Evolutionary conservation across 2,329 filamentous ascomycete genomes (phyloP).

Genomic region (Sporothrix schenckii): DNA sequence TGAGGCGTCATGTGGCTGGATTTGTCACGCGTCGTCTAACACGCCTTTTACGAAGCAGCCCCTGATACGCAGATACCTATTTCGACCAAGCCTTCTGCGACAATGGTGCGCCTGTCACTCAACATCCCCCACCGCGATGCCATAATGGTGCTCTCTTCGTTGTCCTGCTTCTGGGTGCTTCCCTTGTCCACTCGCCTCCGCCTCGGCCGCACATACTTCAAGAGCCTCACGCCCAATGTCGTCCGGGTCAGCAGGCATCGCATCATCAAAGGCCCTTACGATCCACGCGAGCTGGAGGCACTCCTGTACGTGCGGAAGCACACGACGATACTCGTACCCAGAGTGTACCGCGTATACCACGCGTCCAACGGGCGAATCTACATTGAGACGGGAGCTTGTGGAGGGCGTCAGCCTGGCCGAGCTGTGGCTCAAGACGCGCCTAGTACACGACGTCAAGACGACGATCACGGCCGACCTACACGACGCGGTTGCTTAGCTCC

Average conservation of each 20-base stretch:
- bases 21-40: too few species aligned
- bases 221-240: constrained; percentile 18
- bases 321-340: constrained; percentile 23
- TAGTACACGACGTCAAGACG: constrained; percentile 9
- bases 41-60: too few species aligned
- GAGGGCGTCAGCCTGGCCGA: constrained; percentile 20
- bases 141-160: constrained; percentile 5
- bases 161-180: constrained; percentile 17
- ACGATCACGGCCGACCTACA: constrained; percentile 27
- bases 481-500: constrained; percentile 17
- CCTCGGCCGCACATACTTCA: constrained; percentile 23
- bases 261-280: constrained; percentile 32
- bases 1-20: too few species aligned
- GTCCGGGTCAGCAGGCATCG: constrained; percentile 29
- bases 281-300: constrained; percentile 29
- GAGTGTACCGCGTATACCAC: constrained; percentile 23
- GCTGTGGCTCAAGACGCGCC: constrained; percentile 2
- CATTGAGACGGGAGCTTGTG: constrained; percentile 31
- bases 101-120: constrained; percentile 22
- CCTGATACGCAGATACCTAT: neutral
- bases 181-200: constrained; percentile 25
- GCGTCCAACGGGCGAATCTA: constrained; percentile 20
- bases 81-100: neutral
- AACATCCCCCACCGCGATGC: neutral
- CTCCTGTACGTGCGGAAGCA: constrained; percentile 25